A percentile compares a stretch with the other conserved stretches of the same genome.
Evolutionary conservation across 331 rosid genomes (phyloP).

Genomic region (Malus hybrid): DNA sequence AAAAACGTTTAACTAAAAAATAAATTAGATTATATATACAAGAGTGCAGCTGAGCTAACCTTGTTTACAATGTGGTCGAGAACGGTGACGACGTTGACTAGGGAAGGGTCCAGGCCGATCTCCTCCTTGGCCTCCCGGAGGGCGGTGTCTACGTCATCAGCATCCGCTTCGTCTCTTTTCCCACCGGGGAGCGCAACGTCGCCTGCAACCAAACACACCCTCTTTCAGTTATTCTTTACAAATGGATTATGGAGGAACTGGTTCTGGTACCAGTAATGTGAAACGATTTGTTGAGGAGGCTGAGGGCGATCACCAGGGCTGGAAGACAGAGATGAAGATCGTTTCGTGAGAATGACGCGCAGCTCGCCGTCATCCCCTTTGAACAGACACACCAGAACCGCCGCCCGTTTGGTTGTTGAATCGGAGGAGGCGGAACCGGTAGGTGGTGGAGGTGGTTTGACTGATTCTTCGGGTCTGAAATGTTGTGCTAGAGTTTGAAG

Average conservation of each 20-base stretch:
- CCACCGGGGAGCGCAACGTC: conserved; percentile 93
- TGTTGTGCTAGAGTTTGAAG: background rate
- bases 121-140: conserved; percentile 88
- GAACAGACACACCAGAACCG: conserved; percentile 70
- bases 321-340: conserved; percentile 64
- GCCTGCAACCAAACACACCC: conserved; percentile 40
- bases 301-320: conserved; percentile 23
- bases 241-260: background rate
- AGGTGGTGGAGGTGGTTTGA: background rate
- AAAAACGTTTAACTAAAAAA: no score
- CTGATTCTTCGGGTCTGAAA: background rate
- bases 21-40: no score
- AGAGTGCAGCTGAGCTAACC: conserved; percentile 17
- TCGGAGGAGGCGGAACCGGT: background rate
- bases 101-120: conserved; percentile 74
- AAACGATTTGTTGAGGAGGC: background rate
- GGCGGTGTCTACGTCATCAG: conserved; percentile 61
- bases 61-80: conserved; percentile 55
- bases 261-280: background rate
- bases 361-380: conserved; percentile 37
- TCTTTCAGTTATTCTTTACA: background rate
- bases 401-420: conserved; percentile 34
- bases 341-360: conserved; percentile 60
- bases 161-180: conserved; percentile 59
- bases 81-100: conserved; percentile 44